A percentile compares a stretch with the other conserved stretches of the same genome.
These are phyloP conservation scores for Ceratobasidium sp. DNA, from an alignment of 1,284 basidiomycete species.

Conservation along the genomic window DNA sequence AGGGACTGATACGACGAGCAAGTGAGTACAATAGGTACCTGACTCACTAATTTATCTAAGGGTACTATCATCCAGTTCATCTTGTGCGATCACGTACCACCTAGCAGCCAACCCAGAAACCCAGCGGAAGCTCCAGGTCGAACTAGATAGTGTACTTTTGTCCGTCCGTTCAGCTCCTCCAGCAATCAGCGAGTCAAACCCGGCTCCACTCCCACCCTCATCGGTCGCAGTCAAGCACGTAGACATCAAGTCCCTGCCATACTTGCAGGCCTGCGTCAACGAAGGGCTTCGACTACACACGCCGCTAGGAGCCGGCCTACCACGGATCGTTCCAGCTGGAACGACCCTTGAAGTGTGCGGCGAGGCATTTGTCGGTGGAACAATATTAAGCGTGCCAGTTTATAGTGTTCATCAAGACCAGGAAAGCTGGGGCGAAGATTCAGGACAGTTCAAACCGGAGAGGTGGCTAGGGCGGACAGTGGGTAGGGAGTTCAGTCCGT, in stretches of 20 bases:
- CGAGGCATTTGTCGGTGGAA: conserved; percentile 72
- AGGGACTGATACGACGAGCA: conserved; percentile 85
- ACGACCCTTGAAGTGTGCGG: conserved; percentile 68
- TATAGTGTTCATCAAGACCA: conserved; percentile 81
- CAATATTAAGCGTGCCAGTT: conserved; percentile 76
- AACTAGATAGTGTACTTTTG: too few relatives aligned
- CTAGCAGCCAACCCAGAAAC: conserved; percentile 73
- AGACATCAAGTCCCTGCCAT: conserved; percentile 69
- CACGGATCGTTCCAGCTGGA: conserved; percentile 75
- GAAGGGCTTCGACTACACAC: conserved; percentile 85
- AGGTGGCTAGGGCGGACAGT: conserved; percentile 70
- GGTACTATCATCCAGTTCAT: conserved; percentile 63
- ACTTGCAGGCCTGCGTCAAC: conserved; percentile 84
- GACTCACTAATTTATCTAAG: conserved; percentile 33
- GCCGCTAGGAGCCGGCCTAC: conserved; percentile 79
- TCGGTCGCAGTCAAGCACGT: conserved; percentile 63
- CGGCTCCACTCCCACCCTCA: conserved; percentile 73
- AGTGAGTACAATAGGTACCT: conserved; percentile 68
- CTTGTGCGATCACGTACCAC: conserved; percentile 86
- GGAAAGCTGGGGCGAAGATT: conserved; percentile 79
- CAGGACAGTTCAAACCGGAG: conserved; percentile 64
- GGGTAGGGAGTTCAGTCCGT: conserved; percentile 79
- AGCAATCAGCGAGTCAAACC: too few relatives aligned
- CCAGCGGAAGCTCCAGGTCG: conserved; percentile 78
- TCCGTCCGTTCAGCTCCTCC: too few relatives aligned